Evolutionary conservation across 1,284 basidiomycete species (phyloP).

Genomic region (Malassezia furfur): DNA sequence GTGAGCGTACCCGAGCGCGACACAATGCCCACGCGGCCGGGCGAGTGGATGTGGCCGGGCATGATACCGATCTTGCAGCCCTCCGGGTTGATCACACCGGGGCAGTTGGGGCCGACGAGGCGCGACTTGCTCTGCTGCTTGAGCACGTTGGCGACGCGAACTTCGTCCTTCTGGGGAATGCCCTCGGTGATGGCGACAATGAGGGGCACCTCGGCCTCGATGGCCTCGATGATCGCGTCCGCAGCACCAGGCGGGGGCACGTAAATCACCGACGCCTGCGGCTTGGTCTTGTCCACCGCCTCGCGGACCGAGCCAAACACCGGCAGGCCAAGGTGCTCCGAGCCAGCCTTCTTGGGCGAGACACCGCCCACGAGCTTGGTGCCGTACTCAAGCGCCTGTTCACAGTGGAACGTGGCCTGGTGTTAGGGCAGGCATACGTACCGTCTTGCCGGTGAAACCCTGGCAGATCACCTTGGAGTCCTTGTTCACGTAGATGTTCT

Average conservation of each 20-base stretch:
- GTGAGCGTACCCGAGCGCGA: slow-evolving; percentile 51
- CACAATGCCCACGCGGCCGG: slow-evolving; percentile 78
- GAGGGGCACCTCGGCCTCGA: slow-evolving; percentile 45
- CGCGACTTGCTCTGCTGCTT: slow-evolving; percentile 88
- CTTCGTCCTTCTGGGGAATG: slow-evolving; percentile 47
- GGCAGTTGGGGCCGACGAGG: slow-evolving; percentile 79
- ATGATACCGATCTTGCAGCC: slow-evolving; percentile 99
- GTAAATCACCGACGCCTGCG: slow-evolving; percentile 44
- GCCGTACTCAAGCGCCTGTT: slow-evolving; percentile 85
- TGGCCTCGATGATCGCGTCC: slow-evolving; percentile 47
- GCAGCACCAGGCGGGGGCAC: slow-evolving; percentile 46
- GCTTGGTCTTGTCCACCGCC: slow-evolving; percentile 50
- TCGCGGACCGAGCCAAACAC: slow-evolving; percentile 88
- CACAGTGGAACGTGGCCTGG: slow-evolving; percentile 83
- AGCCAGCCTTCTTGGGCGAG: slow-evolving; percentile 92
- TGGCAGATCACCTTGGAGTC: slow-evolving; percentile 58
- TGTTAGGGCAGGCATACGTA: not conserved
- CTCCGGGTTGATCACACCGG: slow-evolving; percentile 85
- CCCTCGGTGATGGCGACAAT: slow-evolving; percentile 48
- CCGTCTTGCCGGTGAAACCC: slow-evolving; percentile 67
- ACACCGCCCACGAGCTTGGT: slow-evolving; percentile 97
- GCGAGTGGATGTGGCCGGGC: slow-evolving; percentile 91
- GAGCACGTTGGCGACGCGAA: slow-evolving; percentile 73
- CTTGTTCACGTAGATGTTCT: slow-evolving; percentile 83
- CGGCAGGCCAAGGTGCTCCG: slow-evolving; percentile 86